A percentile compares a stretch with the other conserved stretches of the same genome.
Evolutionary conservation across 2,329 filamentous ascomycete genomes (phyloP).

Genomic region (Lachnellula suecica): DNA sequence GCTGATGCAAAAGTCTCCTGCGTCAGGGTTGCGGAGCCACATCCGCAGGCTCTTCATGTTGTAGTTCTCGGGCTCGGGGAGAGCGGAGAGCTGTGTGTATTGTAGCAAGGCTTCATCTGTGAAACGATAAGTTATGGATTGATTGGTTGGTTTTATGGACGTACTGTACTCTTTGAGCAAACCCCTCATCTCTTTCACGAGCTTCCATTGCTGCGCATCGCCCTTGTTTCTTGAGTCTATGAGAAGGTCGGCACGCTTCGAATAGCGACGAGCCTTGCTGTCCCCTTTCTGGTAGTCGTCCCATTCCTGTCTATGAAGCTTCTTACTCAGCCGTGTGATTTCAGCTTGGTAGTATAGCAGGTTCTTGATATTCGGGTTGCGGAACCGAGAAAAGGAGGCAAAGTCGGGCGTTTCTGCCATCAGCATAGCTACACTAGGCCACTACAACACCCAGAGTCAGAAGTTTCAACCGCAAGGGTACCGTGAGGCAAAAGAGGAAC

Average conservation of each 20-base stretch:
- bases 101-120: constrained; percentile 12
- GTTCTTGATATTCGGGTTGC: constrained; percentile 11
- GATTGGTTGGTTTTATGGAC: background rate
- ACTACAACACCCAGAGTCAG: too few species aligned
- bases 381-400: constrained; percentile 6
- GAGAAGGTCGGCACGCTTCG: background rate
- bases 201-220: background rate
- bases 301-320: constrained; percentile 2
- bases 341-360: constrained; percentile 14
- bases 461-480: too few species aligned
- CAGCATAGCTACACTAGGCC: constrained; percentile 7
- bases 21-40: constrained; percentile 1
- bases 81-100: constrained; percentile 8
- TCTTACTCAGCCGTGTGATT: background rate
- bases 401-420: constrained; percentile 12
- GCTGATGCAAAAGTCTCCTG: constrained; percentile 1
- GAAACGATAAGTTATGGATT: background rate
- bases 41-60: constrained; percentile 3
- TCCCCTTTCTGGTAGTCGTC: constrained; percentile 1
- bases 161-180: constrained; percentile 13
- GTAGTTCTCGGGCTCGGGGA: constrained; percentile 5
- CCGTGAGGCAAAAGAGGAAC: too few species aligned
- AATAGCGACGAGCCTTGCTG: background rate
- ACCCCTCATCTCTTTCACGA: background rate
- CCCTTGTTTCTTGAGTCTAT: background rate